Evolutionary conservation across 371 early-diverging fungal species (phyloP).

Genomic region (Mucor sp.): DNA sequence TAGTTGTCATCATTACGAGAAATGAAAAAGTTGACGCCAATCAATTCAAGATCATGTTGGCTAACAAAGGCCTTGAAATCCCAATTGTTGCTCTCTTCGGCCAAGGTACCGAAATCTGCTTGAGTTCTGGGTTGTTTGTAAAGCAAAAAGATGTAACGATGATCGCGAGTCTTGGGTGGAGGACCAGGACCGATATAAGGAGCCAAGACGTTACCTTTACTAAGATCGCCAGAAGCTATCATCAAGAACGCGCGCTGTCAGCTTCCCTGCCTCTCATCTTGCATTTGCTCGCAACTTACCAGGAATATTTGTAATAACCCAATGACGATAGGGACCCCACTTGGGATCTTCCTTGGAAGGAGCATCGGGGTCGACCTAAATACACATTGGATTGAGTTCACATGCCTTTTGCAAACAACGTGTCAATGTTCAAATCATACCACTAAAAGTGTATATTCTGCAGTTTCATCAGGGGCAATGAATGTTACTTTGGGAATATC

Average conservation of each 20-base stretch:
- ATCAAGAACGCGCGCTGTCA: background rate
- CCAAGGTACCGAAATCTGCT: constrained; percentile 24
- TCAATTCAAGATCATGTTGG: constrained; percentile 49
- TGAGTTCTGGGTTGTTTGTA: constrained; percentile 51
- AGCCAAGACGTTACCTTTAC: constrained; percentile 28
- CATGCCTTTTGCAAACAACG: background rate
- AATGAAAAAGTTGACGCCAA: constrained; percentile 63
- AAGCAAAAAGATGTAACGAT: constrained; percentile 67
- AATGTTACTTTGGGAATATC: constrained; percentile 46
- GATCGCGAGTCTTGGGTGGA: constrained; percentile 55
- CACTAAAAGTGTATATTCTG: constrained; percentile 60
- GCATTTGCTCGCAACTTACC: constrained; percentile 14
- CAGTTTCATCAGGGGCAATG: constrained; percentile 38
- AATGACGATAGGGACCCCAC: constrained; percentile 64
- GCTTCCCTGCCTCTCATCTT: background rate
- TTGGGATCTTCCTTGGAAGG: constrained; percentile 58
- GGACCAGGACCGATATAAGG: constrained; percentile 64
- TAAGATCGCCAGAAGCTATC: constrained; percentile 33
- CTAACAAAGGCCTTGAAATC: constrained; percentile 51
- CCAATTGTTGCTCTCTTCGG: constrained; percentile 40
- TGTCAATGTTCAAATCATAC: constrained; percentile 22
- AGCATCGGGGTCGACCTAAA: constrained; percentile 68
- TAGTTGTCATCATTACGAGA: constrained; percentile 20
- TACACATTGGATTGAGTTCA: background rate
- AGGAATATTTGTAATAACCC: constrained; percentile 62